Percentiles rank a stretch among this genome's conserved stretches.
phyloP scores from a whole-genome alignment of 257 asterid genomes.

The Scutellaria galericulata region DNA sequence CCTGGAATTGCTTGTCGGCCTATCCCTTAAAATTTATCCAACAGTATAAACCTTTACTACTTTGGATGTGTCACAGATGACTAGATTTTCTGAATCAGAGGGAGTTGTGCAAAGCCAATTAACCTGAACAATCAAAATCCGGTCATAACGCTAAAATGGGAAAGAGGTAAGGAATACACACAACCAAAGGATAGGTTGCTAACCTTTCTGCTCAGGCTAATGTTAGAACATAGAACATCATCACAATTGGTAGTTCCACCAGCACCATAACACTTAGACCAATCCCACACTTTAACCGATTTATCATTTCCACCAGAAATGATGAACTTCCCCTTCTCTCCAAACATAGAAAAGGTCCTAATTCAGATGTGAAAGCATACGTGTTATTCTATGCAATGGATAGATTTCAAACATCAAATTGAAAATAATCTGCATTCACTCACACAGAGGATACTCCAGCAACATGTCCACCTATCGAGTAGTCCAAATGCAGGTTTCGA shows the following conservation, averaged over 20 bases:
- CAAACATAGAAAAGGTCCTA: slow-evolving; percentile 83
- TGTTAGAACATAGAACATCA: slow-evolving; percentile 47
- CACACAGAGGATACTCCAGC: slow-evolving; percentile 95
- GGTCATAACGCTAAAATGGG: not conserved
- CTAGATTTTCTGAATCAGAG: slow-evolving; percentile 76
- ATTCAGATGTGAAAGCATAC: slow-evolving; percentile 20
- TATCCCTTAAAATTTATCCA: slow-evolving; percentile 33
- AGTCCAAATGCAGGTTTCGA: slow-evolving; percentile 63
- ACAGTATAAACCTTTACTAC: slow-evolving; percentile 75
- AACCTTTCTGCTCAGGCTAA: slow-evolving; percentile 70
- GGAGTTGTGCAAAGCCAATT: slow-evolving; percentile 93
- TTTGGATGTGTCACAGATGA: slow-evolving; percentile 90
- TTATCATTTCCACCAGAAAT: slow-evolving; percentile 93
- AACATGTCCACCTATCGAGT: slow-evolving; percentile 77
- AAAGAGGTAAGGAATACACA: not conserved
- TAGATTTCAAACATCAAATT: not conserved
- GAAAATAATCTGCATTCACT: slow-evolving; percentile 37
- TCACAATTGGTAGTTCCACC: slow-evolving; percentile 43
- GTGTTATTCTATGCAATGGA: slow-evolving; percentile 1
- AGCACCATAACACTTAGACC: slow-evolving; percentile 52
- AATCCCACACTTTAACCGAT: slow-evolving; percentile 87
- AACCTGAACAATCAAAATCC: slow-evolving; percentile 54
- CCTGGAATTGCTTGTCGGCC: not conserved
- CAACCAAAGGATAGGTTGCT: slow-evolving; percentile 26
- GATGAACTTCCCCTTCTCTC: slow-evolving; percentile 83